A percentile compares a stretch with the other conserved stretches of the same genome.
These are phyloP conservation scores for Cyclanthera cordifolia DNA, from an alignment of 306 rosid species.

Conservation along the genomic window DNA sequence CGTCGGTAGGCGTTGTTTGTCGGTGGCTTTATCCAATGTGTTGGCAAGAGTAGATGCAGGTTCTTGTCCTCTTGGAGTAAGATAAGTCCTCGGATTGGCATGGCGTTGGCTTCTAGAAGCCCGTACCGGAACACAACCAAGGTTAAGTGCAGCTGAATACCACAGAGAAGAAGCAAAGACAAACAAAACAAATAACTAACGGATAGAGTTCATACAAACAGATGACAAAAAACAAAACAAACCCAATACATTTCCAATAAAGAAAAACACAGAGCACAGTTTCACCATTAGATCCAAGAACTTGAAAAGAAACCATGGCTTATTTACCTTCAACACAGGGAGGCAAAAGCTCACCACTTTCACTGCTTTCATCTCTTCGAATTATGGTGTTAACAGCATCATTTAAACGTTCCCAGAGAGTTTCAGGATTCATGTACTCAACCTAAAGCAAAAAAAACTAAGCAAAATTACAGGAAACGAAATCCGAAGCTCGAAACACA, in stretches of 20 bases:
- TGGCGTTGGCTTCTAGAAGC: constrained; percentile 97
- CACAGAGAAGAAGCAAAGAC: constrained; percentile 1
- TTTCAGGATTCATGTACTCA: constrained; percentile 65
- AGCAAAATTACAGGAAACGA: constrained; percentile 16
- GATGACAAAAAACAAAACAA: background rate
- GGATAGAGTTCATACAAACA: constrained; percentile 19
- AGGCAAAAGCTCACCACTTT: constrained; percentile 83
- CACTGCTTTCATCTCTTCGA: constrained; percentile 73
- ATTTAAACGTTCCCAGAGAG: constrained; percentile 86
- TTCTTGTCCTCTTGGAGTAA: constrained; percentile 55
- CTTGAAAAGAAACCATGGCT: constrained; percentile 39
- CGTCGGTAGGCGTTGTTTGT: constrained; percentile 28
- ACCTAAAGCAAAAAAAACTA: constrained; percentile 32
- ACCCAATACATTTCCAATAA: constrained; percentile 18
- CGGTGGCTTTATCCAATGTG: constrained; percentile 25
- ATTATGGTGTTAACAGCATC: constrained; percentile 95
- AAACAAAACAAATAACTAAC: constrained; percentile 25
- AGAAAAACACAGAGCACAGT: constrained; percentile 13
- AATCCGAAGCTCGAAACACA: background rate
- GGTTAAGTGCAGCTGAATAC: constrained; percentile 85
- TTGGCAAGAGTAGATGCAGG: constrained; percentile 35
- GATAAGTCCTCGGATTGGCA: constrained; percentile 76
- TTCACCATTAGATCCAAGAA: background rate
- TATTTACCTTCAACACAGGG: constrained; percentile 95
- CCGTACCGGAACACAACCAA: constrained; percentile 81